These are phyloP conservation scores for Pisolithus sp. DNA, from an alignment of 768 basidiomycete genomes.

Conservation along the genomic window DNA sequence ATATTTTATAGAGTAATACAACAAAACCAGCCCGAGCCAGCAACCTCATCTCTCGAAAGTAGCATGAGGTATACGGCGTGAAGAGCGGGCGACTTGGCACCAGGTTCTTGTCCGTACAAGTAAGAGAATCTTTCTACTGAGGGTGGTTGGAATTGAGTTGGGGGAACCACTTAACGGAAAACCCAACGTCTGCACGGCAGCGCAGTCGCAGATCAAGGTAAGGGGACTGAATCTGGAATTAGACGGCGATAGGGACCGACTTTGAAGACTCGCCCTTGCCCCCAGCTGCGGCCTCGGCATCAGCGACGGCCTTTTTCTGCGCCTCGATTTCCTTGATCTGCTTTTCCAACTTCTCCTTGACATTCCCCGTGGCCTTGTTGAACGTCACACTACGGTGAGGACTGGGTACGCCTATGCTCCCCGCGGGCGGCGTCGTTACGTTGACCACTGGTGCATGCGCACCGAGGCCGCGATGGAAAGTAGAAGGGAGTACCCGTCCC, in stretches of 20 bases:
- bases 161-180: not conserved
- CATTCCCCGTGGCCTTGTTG: constrained; percentile 37
- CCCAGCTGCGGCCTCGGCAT: constrained; percentile 53
- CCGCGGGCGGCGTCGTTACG: constrained; percentile 56
- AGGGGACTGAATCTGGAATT: constrained; percentile 1
- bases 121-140: not conserved
- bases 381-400: constrained; percentile 68
- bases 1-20: not conserved
- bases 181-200: not conserved
- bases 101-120: not conserved
- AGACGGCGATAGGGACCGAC: constrained; percentile 35
- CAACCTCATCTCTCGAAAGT: not conserved
- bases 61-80: not conserved
- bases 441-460: constrained; percentile 54
- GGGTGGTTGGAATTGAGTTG: not conserved
- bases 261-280: constrained; percentile 55
- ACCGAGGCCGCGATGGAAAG: constrained; percentile 75
- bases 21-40: not conserved
- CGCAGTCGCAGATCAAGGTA: not conserved
- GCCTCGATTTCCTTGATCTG: constrained; percentile 63
- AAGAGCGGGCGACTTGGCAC: not conserved
- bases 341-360: constrained; percentile 45
- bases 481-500: constrained; percentile 69
- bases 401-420: constrained; percentile 58
- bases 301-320: constrained; percentile 61